phyloP scores from a whole-genome alignment of 2,329 filamentous ascomycete species.

The Plectosphaerella plurivora region DNA sequence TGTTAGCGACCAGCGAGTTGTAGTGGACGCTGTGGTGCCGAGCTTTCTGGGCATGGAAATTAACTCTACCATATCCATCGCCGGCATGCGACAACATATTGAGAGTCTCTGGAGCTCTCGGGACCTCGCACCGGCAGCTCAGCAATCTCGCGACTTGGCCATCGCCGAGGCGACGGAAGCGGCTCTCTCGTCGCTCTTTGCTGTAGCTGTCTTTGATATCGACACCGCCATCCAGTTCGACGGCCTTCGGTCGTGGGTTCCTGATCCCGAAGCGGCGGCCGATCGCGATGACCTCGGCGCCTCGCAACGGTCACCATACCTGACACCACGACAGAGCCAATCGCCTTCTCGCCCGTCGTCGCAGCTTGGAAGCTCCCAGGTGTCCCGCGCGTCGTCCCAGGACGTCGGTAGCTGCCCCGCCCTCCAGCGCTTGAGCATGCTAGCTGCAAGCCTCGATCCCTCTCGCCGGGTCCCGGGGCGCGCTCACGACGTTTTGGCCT shows the following conservation, averaged over 20 bases:
- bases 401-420: conserved; percentile 1
- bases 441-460: conserved; percentile 4
- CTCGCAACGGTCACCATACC: conserved; percentile 2
- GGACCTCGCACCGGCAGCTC: conserved; percentile 1
- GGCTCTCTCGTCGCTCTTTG: conserved; percentile 8
- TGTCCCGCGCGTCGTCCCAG: not conserved
- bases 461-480: not conserved
- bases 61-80: conserved; percentile 1
- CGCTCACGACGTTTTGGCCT: conserved; percentile 23
- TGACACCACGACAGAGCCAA: conserved; percentile 7
- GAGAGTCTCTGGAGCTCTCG: not conserved
- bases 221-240: not conserved
- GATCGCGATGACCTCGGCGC: not conserved
- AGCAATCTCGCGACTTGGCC: conserved; percentile 7
- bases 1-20: conserved; percentile 4
- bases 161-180: conserved; percentile 11
- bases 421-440: conserved; percentile 12
- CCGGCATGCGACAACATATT: conserved; percentile 6
- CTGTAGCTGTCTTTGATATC: conserved; percentile 8
- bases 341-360: conserved; percentile 2
- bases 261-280: not conserved
- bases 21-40: conserved; percentile 5
- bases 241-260: conserved; percentile 3
- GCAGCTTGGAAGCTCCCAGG: not conserved
- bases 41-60: not conserved